These are phyloP conservation scores for Xylaria castorea DNA, from an alignment of 495 filamentous ascomycete genomes.

Conservation along the genomic window DNA sequence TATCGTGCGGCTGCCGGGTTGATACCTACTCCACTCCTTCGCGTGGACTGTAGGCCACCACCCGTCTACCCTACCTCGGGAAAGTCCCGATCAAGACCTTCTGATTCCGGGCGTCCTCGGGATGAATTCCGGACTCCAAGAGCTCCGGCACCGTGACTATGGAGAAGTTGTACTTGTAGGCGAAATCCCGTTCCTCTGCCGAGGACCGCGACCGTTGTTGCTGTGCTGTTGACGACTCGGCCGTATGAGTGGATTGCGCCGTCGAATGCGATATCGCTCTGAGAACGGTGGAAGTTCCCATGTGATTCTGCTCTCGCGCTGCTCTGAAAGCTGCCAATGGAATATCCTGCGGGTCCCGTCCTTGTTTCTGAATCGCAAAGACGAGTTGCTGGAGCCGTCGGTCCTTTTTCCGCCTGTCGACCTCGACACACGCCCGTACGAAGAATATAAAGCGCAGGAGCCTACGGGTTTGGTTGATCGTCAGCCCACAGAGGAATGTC, in stretches of 20 bases:
- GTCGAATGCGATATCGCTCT: neutral
- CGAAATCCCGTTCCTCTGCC: conserved; percentile 17
- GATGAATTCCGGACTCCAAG: conserved; percentile 13
- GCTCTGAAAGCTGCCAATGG: conserved; percentile 2
- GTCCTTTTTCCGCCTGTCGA: conserved; percentile 23
- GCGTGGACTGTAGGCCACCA: neutral
- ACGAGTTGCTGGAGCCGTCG: conserved; percentile 23
- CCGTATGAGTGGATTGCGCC: neutral
- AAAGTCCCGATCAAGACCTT: conserved; percentile 24
- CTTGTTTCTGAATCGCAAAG: conserved; percentile 15
- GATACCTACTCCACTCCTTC: neutral
- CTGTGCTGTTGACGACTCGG: neutral
- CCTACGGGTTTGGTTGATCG: neutral
- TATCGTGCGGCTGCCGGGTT: neutral
- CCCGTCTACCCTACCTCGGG: conserved; percentile 1
- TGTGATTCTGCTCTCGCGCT: conserved; percentile 8
- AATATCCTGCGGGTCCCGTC: conserved; percentile 14
- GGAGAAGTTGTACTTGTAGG: conserved; percentile 26
- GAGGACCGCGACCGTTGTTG: neutral
- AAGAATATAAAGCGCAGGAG: conserved; percentile 25
- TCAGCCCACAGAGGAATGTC: neutral
- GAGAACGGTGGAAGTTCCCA: conserved; percentile 1
- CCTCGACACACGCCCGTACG: conserved; percentile 23
- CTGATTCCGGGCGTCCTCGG: conserved; percentile 27
- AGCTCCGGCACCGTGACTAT: conserved; percentile 23